These are phyloP conservation scores for Chiua virens DNA, from an alignment of 768 basidiomycete genomes.

Conservation along the genomic window DNA sequence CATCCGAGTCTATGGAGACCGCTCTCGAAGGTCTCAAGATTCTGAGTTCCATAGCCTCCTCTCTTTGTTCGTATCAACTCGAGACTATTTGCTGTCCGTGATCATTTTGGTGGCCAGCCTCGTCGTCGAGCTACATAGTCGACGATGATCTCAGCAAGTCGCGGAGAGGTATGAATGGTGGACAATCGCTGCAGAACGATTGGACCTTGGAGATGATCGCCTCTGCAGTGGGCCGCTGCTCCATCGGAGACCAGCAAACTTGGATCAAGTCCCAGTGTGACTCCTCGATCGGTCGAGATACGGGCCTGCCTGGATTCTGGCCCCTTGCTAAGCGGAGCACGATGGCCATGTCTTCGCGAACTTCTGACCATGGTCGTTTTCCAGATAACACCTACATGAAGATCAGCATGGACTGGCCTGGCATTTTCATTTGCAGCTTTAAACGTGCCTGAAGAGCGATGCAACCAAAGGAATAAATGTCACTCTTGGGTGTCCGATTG, in stretches of 20 bases:
- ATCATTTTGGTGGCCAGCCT: too few species aligned
- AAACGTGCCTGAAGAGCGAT: conserved; percentile 23
- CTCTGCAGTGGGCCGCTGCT: neutral
- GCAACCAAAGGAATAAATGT: conserved; percentile 25
- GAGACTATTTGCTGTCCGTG: too few species aligned
- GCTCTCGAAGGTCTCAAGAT: too few species aligned
- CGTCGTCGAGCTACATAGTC: too few species aligned
- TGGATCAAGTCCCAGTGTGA: conserved; percentile 7
- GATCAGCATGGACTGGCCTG: neutral
- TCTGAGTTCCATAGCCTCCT: too few species aligned
- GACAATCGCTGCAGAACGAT: neutral
- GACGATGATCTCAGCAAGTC: neutral
- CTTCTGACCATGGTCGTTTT: neutral
- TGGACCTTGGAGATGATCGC: neutral
- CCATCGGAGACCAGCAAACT: neutral
- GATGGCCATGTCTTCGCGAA: neutral
- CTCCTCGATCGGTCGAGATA: neutral
- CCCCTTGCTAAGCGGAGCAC: neutral
- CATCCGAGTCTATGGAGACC: too few species aligned
- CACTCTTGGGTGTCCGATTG: conserved; percentile 5
- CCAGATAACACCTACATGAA: neutral
- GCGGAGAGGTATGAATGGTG: neutral
- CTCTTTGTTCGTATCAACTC: too few species aligned
- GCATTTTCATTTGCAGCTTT: conserved; percentile 29
- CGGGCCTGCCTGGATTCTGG: neutral